Evolutionary conservation across 23 red algal species (phyloP).

Genomic region (Gracilaria gracilis): DNA sequence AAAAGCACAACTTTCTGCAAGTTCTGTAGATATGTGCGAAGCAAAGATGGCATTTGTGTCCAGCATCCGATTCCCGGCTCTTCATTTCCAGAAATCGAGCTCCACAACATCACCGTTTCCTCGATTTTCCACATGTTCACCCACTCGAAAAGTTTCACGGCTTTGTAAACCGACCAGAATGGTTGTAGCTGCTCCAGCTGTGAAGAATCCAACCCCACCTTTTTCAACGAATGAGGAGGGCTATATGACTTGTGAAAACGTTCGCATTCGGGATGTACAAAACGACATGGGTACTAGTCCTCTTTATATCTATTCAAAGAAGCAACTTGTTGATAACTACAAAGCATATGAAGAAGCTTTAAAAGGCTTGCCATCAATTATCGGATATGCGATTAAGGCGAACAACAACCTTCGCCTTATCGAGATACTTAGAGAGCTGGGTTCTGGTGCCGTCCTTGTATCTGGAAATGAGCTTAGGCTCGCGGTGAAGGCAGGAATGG

Average conservation of each 20-base stretch:
- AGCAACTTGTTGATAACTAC: slow-evolving; percentile 79
- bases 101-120: not conserved
- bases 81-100: not conserved
- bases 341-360: slow-evolving; percentile 83
- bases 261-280: slow-evolving; percentile 84
- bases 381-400: slow-evolving; percentile 96
- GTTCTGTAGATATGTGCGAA: not conserved
- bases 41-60: slow-evolving; percentile 23
- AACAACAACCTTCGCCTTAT: slow-evolving; percentile 92
- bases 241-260: slow-evolving; percentile 81
- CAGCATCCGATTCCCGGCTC: slow-evolving; percentile 4
- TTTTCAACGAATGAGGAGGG: slow-evolving; percentile 74
- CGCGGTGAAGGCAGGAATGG: slow-evolving; percentile 88
- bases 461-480: slow-evolving; percentile 89
- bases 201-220: slow-evolving; percentile 74
- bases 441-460: slow-evolving; percentile 90
- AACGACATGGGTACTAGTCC: slow-evolving; percentile 73
- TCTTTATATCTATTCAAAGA: slow-evolving; percentile 90
- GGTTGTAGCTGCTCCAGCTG: slow-evolving; percentile 75
- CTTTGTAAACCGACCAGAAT: slow-evolving; percentile 35
- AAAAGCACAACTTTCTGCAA: too few relatives aligned
- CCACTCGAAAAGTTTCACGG: not conserved
- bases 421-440: slow-evolving; percentile 64
- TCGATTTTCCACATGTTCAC: not conserved
- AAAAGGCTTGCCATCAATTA: slow-evolving; percentile 83